Base-by-base conservation (phyloP, 352 stramenopile genomes). In the Globisporangium parvum region DNA sequence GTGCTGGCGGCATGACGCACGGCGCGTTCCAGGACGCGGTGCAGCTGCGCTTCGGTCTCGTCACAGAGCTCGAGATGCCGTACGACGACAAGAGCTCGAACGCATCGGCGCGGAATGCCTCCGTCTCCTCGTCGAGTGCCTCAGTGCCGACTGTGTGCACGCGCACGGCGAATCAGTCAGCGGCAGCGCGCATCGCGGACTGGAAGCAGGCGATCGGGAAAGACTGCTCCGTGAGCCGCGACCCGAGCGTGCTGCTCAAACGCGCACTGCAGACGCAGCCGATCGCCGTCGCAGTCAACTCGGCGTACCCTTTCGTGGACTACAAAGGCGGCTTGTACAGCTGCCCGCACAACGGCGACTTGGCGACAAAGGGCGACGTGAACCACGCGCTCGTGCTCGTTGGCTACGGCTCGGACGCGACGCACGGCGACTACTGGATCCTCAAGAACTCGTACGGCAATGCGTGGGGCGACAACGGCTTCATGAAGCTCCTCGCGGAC, bases 401-500 rank as follows among this genome's bases (percentile, higher is more conserved):
- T 1, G 80, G 80, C 47, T 91, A 62, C 60, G 59, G 39, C 28
- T 42, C 65, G 14, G 76, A 87, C 40, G 31, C 59, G 0, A 60
- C 50, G 2, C 59, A 65, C 1, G 77, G 80, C 20, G 80, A 88
- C 65, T 91, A 88, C 61, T 91, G 80, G 80, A 85, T 91, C 41
- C 48, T 91, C 18, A 91, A 91, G 54, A 91, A 91, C 59, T 91
- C 80, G 47, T 91, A 91, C 66, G 76, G 75, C 21, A 73, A 64
- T 39, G 74, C 68, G 3, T 91, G 80, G 80, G 80, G 80, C 21
- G 66, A 70, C 15, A 75, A 58, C 18, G 80, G 80, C 40, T 91
- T 84, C 60, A 75, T 91, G 56, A 75, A 79, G 51, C 60, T 91
- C 35, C 42, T 85, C 5, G 71, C 75, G 0, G 80, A 91, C 60